Conservation (phyloP, 345 rosid species). For the Syzygium aromaticum region DNA sequence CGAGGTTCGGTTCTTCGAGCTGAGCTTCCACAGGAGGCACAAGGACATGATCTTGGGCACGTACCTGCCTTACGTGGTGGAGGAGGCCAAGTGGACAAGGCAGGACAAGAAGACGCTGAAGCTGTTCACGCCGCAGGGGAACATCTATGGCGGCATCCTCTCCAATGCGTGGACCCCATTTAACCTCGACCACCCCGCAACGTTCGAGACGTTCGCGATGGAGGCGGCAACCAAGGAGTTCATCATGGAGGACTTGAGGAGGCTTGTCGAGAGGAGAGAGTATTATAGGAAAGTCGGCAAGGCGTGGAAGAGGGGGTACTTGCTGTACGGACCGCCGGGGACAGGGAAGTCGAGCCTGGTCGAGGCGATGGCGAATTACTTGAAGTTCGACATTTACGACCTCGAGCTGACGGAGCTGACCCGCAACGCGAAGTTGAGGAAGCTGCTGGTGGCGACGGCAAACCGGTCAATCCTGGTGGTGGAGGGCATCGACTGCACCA, state of each 20-base stretch:
- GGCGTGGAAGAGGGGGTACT: slow-evolving; percentile 81
- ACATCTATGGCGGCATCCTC: slow-evolving; percentile 18
- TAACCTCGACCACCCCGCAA: slow-evolving; percentile 66
- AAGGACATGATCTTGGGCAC: slow-evolving; percentile 34
- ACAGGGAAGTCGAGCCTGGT: slow-evolving; percentile 73
- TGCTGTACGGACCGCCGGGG: slow-evolving; percentile 66
- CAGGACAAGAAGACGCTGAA: slow-evolving; percentile 42
- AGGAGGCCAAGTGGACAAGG: slow-evolving; percentile 22
- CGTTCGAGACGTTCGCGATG: slow-evolving; percentile 60
- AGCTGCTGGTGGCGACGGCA: slow-evolving; percentile 50
- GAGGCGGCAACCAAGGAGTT: slow-evolving; percentile 28
- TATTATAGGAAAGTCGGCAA: slow-evolving; percentile 57
- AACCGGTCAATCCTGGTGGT: slow-evolving; percentile 60
- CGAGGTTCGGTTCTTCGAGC: slow-evolving; percentile 38
- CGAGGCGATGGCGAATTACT: slow-evolving; percentile 72
- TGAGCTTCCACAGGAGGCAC: slow-evolving; percentile 46
- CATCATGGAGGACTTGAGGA: slow-evolving; percentile 46
- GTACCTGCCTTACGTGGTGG: slow-evolving; percentile 41
- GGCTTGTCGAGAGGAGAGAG: slow-evolving; percentile 44
- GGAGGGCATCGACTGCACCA: slow-evolving; percentile 58
- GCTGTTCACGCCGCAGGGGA: slow-evolving; percentile 33
- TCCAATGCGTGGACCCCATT: slow-evolving; percentile 40
- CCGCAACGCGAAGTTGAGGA: slow-evolving; percentile 35
- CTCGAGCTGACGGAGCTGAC: slow-evolving; percentile 37
- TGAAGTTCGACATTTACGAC: slow-evolving; percentile 67